These are phyloP conservation scores for Prunus kanzakura DNA, from an alignment of 306 rosid genomes.

Conservation along the genomic window DNA sequence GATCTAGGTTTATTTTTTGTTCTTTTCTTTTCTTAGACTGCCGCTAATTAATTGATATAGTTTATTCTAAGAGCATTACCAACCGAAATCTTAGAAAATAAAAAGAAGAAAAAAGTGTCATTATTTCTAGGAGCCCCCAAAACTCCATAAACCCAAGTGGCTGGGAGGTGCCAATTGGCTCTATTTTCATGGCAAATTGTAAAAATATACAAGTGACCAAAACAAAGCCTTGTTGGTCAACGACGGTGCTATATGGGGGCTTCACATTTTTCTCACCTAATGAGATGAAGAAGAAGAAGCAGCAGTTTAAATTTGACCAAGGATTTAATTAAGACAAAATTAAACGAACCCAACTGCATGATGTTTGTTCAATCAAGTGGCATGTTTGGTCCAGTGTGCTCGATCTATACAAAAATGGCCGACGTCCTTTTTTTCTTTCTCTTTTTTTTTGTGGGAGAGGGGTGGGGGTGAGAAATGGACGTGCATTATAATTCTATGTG, in stretches of 20 bases:
- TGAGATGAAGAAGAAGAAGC: neutral
- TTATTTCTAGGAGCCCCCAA: neutral
- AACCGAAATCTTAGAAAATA: too few relatives aligned
- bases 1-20: neutral
- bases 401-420: neutral
- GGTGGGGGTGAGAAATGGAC: neutral
- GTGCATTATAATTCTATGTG: neutral
- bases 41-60: too few relatives aligned
- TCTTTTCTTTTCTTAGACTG: neutral
- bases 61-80: too few relatives aligned
- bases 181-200: neutral
- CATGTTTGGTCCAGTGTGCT: too few relatives aligned
- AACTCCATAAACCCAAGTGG: neutral
- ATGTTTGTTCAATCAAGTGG: too few relatives aligned
- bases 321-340: neutral
- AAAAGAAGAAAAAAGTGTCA: too few relatives aligned
- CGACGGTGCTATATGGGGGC: neutral
- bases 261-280: conserved; percentile 1
- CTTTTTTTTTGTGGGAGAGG: too few relatives aligned
- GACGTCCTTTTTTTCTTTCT: neutral
- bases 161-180: neutral
- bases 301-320: conserved; percentile 12
- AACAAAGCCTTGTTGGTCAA: neutral
- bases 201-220: neutral
- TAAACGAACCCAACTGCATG: neutral